Conservation (phyloP, 148 eudicot genomes). For the Chenopodium formosanum region DNA sequence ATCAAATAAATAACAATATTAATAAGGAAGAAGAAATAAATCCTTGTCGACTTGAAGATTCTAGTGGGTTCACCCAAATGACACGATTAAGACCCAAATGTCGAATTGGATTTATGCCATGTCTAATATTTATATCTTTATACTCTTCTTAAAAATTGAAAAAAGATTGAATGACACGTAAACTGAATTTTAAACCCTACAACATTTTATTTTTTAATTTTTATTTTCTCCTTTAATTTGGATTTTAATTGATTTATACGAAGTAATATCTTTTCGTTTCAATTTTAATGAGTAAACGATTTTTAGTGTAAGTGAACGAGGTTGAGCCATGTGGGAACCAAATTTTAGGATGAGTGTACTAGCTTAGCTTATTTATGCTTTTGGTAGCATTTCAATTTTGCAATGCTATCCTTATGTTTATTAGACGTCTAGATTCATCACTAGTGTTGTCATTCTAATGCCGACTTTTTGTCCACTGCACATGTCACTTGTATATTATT, state of each 20-base stretch:
- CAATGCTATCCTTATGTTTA: not conserved
- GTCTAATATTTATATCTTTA: too few relatives aligned
- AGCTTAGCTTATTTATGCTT: not conserved
- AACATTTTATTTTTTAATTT: not conserved
- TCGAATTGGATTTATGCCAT: not conserved
- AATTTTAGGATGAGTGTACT: slow-evolving; percentile 11
- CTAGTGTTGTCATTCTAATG: not conserved
- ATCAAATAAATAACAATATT: not conserved
- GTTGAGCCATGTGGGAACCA: slow-evolving; percentile 22
- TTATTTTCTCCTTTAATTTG: not conserved
- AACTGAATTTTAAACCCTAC: not conserved
- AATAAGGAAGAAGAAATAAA: not conserved
- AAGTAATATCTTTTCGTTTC: not conserved
- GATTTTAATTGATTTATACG: too few relatives aligned
- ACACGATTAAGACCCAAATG: not conserved
- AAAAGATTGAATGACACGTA: slow-evolving; percentile 3
- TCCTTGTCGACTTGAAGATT: not conserved
- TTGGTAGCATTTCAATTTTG: not conserved
- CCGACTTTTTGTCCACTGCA: not conserved
- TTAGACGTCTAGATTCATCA: not conserved
- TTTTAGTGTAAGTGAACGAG: slow-evolving; percentile 10
- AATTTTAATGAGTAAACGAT: not conserved
- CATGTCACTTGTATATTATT: not conserved
- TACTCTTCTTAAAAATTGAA: too few relatives aligned
- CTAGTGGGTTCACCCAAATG: slow-evolving; percentile 1